Percentiles rank a stretch among this genome's conserved stretches.
Conservation (phyloP, 208 protist species). For the Acanthamoeba lenticulata region DNA sequence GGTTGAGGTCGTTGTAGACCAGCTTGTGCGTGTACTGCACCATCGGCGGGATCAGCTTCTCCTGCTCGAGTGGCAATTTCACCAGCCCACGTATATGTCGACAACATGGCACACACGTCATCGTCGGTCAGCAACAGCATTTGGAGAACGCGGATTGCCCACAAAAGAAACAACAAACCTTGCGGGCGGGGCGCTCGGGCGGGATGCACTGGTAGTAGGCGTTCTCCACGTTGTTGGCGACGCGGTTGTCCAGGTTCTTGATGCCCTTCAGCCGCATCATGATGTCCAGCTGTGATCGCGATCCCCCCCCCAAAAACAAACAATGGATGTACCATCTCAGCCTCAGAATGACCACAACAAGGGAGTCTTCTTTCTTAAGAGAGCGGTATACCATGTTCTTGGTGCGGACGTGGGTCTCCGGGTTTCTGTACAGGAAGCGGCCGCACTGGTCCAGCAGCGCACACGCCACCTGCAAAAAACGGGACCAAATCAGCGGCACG, state of each 20-base stretch:
- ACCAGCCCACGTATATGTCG: too few relatives aligned
- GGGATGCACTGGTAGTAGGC: slow-evolving; percentile 81
- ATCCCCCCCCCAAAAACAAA: not conserved
- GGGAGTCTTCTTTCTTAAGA: too few relatives aligned
- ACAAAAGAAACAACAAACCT: not conserved
- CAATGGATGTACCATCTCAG: too few relatives aligned
- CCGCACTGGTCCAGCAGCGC: slow-evolving; percentile 84
- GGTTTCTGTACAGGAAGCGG: slow-evolving; percentile 81
- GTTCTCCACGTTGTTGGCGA: slow-evolving; percentile 76
- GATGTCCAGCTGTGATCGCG: slow-evolving; percentile 67
- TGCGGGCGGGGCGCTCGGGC: slow-evolving; percentile 58
- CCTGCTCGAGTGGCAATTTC: not conserved
- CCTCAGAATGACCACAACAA: not conserved
- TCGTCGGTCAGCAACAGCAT: not conserved
- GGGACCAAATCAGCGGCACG: not conserved
- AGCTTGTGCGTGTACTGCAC: slow-evolving; percentile 77
- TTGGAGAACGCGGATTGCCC: too few relatives aligned
- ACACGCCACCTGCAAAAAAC: slow-evolving; percentile 79
- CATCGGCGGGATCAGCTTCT: slow-evolving; percentile 70
- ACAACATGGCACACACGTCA: not conserved
- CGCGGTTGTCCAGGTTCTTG: slow-evolving; percentile 76
- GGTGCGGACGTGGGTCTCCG: slow-evolving; percentile 75
- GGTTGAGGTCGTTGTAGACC: slow-evolving; percentile 73
- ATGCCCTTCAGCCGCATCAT: slow-evolving; percentile 82
- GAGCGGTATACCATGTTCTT: slow-evolving; percentile 75